A percentile compares a stretch with the other conserved stretches of the same genome.
Evolutionary conservation across 2,329 filamentous ascomycete genomes (phyloP).

Genomic region (Exophiala aquamarina): DNA sequence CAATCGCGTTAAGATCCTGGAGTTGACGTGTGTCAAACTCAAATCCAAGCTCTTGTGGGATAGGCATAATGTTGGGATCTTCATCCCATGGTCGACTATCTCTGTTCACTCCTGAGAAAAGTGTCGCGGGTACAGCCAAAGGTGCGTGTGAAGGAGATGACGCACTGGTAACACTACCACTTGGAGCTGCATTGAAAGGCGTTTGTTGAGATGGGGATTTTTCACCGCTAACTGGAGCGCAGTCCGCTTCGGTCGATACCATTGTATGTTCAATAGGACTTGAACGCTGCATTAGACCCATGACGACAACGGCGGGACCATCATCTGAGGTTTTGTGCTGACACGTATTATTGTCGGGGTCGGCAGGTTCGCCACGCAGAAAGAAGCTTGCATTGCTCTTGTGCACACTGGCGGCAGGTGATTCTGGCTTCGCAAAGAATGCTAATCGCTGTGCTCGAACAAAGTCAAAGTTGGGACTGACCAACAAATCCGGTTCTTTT

Average conservation of each 20-base stretch:
- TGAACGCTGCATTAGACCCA: no score
- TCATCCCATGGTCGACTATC: slow-evolving; percentile 20
- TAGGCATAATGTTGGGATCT: slow-evolving; percentile 25
- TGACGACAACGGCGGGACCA: no score
- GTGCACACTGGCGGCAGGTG: background rate
- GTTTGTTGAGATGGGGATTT: no score
- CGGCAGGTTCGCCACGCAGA: background rate
- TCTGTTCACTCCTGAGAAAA: slow-evolving; percentile 10
- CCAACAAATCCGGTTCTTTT: background rate
- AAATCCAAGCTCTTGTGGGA: slow-evolving; percentile 19
- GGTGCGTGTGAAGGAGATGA: no score
- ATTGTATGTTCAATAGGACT: no score
- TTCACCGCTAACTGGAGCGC: no score
- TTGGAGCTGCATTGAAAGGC: no score
- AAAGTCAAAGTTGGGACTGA: slow-evolving; percentile 1
- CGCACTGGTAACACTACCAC: no score
- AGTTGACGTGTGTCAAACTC: slow-evolving; percentile 27
- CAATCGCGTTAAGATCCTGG: slow-evolving; percentile 24
- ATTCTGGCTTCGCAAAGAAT: slow-evolving; percentile 19
- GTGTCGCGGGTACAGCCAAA: slow-evolving; percentile 15
- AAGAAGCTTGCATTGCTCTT: slow-evolving; percentile 1
- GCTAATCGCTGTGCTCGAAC: slow-evolving; percentile 21
- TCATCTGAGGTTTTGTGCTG: no score
- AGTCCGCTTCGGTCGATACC: no score
- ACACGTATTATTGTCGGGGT: no score